A percentile compares a stretch with the other conserved stretches of the same genome.
Evolutionary conservation across 345 rosid species (phyloP).

Genomic region (Rhizophora mangle): DNA sequence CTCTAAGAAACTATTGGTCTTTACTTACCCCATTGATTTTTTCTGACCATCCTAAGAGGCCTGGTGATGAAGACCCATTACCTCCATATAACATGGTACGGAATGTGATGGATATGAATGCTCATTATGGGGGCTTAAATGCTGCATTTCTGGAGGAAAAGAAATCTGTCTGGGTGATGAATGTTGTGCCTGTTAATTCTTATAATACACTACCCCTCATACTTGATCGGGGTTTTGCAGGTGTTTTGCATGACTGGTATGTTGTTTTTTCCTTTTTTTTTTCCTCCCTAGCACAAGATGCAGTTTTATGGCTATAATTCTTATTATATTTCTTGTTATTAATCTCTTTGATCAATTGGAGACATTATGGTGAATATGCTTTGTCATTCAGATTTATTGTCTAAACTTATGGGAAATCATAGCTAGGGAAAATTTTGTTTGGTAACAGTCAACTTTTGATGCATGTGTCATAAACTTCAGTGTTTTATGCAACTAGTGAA

Average conservation of each 20-base stretch:
- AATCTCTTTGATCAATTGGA: too few species aligned
- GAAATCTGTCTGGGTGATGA: slow-evolving; percentile 93
- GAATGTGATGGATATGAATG: slow-evolving; percentile 98
- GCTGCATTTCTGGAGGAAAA: slow-evolving; percentile 67
- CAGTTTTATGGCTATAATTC: not conserved
- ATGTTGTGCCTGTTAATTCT: slow-evolving; percentile 77
- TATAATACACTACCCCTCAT: slow-evolving; percentile 81
- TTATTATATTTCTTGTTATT: not conserved
- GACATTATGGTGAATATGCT: too few species aligned
- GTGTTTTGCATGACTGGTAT: slow-evolving; percentile 93
- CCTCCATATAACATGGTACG: slow-evolving; percentile 97
- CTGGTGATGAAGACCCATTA: slow-evolving; percentile 95
- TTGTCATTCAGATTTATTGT: too few species aligned
- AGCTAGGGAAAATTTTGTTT: too few species aligned
- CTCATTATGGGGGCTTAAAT: slow-evolving; percentile 81
- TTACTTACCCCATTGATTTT: slow-evolving; percentile 90
- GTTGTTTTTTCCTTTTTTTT: not conserved
- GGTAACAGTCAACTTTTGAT: too few species aligned
- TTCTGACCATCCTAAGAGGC: slow-evolving; percentile 99
- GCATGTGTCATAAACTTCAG: too few species aligned
- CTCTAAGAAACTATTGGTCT: slow-evolving; percentile 88
- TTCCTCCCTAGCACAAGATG: not conserved
- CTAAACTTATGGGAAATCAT: too few species aligned
- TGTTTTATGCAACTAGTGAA: too few species aligned
- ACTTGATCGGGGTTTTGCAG: slow-evolving; percentile 87